Evolutionary conservation across 2,329 filamentous ascomycete genomes (phyloP).

Genomic region (Didymella pinodella): DNA sequence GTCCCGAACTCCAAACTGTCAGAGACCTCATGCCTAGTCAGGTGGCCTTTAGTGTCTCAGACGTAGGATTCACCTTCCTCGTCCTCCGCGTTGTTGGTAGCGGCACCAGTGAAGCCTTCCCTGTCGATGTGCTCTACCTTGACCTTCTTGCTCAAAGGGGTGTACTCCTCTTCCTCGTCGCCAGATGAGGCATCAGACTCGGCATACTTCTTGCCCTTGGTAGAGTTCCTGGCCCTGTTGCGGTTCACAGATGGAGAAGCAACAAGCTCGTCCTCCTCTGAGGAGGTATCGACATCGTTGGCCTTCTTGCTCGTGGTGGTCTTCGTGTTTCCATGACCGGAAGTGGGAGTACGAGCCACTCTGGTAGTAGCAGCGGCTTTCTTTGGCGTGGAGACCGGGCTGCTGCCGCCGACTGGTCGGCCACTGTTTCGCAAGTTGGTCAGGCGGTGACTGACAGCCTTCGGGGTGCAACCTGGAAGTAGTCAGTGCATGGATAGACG

Average conservation of each 20-base stretch:
- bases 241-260: not conserved
- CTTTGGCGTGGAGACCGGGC: not conserved
- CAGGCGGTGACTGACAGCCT: constrained; percentile 36
- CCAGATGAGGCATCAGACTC: constrained; percentile 3
- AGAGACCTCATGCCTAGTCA: not conserved
- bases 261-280: not conserved
- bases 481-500: not conserved
- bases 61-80: constrained; percentile 5
- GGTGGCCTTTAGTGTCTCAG: not conserved
- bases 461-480: constrained; percentile 34
- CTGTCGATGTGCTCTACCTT: constrained; percentile 1
- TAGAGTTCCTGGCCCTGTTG: constrained; percentile 1
- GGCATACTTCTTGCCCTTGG: not conserved
- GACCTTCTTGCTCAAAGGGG: constrained; percentile 3
- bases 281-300: not conserved
- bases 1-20: not conserved
- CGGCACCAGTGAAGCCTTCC: not conserved
- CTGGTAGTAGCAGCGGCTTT: not conserved
- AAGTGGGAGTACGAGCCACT: not conserved
- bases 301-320: not conserved
- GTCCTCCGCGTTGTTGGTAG: not conserved
- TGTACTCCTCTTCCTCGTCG: constrained; percentile 10
- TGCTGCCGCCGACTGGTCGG: not conserved
- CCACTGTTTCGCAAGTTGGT: constrained; percentile 28
- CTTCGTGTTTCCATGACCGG: not conserved